Conservation (phyloP, 1,284 basidiomycete genomes). For the Apiotrichum siamense region DNA sequence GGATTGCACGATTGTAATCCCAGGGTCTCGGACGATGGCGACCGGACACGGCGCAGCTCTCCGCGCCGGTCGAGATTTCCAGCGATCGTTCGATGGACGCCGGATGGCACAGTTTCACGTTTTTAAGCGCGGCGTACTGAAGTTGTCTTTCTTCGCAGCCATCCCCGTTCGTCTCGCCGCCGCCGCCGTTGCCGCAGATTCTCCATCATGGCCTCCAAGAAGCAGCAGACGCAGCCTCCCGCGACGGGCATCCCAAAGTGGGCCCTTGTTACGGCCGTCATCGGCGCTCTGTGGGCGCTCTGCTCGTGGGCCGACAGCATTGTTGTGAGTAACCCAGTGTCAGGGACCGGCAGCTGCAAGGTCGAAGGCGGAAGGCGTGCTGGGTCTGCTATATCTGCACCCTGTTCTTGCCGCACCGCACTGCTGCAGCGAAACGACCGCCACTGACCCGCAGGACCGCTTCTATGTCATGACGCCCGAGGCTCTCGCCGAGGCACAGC, state of each 20-base stretch:
- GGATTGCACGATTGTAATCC: no score
- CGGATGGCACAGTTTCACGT: no score
- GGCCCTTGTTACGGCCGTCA: conserved; percentile 16
- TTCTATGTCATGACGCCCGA: conserved; percentile 69
- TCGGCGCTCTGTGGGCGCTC: conserved; percentile 25
- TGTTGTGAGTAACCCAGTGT: conserved; percentile 24
- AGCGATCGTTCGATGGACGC: background rate
- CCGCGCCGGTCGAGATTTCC: background rate
- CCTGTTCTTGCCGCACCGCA: background rate
- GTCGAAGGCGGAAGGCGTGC: background rate
- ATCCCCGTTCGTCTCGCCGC: no score
- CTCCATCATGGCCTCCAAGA: background rate
- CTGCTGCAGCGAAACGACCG: background rate
- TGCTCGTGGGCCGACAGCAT: conserved; percentile 27
- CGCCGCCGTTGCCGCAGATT: no score
- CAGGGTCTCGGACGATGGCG: background rate
- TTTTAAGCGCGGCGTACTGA: no score
- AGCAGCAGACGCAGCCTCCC: background rate
- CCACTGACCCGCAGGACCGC: conserved; percentile 41
- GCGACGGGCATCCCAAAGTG: conserved; percentile 9
- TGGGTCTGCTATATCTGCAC: background rate
- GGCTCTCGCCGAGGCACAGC: conserved; percentile 61
- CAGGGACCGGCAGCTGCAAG: background rate
- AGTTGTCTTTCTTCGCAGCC: no score
- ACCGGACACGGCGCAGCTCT: background rate